A percentile compares a stretch with the other conserved stretches of the same genome.
These are phyloP conservation scores for Sambucus nigra DNA, from an alignment of 129 eudicot species.

Conservation along the genomic window DNA sequence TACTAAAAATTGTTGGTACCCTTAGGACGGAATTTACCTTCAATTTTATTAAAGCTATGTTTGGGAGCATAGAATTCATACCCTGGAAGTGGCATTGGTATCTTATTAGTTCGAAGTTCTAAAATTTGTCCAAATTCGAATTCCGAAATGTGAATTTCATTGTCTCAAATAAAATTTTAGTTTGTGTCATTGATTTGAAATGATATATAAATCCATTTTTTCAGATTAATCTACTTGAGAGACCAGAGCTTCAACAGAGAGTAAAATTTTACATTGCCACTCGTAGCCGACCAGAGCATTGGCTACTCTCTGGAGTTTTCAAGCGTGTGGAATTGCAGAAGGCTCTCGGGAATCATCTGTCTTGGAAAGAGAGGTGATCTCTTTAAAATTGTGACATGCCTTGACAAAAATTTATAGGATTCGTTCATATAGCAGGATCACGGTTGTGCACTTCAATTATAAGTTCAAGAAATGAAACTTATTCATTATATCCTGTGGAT, in stretches of 20 bases:
- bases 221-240: constrained; percentile 79
- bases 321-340: constrained; percentile 84
- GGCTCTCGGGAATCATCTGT: constrained; percentile 86
- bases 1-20: too few species aligned
- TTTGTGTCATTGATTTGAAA: constrained; percentile 4
- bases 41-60: too few species aligned
- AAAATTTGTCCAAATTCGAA: too few species aligned
- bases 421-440: background rate
- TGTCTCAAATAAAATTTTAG: background rate
- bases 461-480: background rate
- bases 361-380: constrained; percentile 92
- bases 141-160: too few species aligned
- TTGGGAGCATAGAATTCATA: too few species aligned
- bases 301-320: constrained; percentile 68
- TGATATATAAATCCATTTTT: constrained; percentile 3
- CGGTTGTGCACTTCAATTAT: background rate
- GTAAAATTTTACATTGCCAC: constrained; percentile 57
- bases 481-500: background rate
- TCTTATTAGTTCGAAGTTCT: too few species aligned
- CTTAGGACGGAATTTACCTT: too few species aligned
- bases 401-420: background rate
- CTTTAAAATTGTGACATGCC: background rate
- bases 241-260: constrained; percentile 92
- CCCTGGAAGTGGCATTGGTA: too few species aligned
- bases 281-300: constrained; percentile 88